Evolutionary conservation across 352 stramenopile genomes (phyloP).

Genomic region (Pythium phragmitis): DNA sequence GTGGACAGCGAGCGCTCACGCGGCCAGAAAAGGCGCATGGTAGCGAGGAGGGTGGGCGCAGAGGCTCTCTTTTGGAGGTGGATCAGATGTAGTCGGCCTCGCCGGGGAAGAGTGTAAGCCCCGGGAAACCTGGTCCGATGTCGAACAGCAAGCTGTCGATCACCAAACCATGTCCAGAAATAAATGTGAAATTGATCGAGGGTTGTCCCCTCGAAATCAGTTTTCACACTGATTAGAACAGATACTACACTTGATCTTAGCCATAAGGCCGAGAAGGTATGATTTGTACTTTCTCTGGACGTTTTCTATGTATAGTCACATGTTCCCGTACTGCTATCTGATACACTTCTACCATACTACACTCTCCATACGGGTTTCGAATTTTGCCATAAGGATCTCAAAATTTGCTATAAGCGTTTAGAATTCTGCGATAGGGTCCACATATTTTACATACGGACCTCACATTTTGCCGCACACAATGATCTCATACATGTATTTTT

Average conservation of each 20-base stretch:
- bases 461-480: neutral
- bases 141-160: slow-evolving; percentile 30
- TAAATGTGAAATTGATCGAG: slow-evolving; percentile 78
- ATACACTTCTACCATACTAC: neutral
- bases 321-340: neutral
- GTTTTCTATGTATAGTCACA: neutral
- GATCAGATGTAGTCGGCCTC: neutral
- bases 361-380: neutral
- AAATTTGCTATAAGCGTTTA: neutral
- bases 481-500: neutral
- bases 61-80: neutral
- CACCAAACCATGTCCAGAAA: slow-evolving; percentile 46
- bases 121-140: slow-evolving; percentile 25
- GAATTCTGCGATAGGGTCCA: no score
- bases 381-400: neutral
- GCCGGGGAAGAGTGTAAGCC: slow-evolving; percentile 2
- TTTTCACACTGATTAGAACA: slow-evolving; percentile 93
- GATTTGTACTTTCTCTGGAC: slow-evolving; percentile 12
- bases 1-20: slow-evolving; percentile 7
- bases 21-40: slow-evolving; percentile 8
- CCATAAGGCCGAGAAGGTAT: slow-evolving; percentile 83
- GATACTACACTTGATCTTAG: slow-evolving; percentile 91
- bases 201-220: slow-evolving; percentile 65
- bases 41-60: neutral
- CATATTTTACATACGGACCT: neutral